These are phyloP conservation scores for Lathyrus oleraceus DNA, from an alignment of 306 rosid species.

Conservation along the genomic window DNA sequence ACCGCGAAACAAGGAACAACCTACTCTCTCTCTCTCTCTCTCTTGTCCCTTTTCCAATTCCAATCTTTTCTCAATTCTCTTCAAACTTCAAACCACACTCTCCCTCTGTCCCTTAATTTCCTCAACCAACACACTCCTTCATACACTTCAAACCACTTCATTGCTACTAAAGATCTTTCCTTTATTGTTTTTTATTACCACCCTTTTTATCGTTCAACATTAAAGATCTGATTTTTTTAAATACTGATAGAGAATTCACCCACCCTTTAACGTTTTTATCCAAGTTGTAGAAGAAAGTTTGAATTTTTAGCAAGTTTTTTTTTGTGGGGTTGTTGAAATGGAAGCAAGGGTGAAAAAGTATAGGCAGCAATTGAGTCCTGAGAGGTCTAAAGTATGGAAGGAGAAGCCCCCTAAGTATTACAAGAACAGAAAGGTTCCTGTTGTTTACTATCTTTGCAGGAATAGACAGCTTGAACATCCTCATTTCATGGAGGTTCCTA, in stretches of 20 bases:
- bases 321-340: conserved; percentile 40
- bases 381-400: conserved; percentile 88
- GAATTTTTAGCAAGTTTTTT: conserved; percentile 2
- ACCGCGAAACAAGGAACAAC: conserved; percentile 19
- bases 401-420: conserved; percentile 84
- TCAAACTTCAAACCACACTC: background rate
- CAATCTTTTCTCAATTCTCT: background rate
- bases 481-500: conserved; percentile 90
- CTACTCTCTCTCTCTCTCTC: background rate
- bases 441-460: conserved; percentile 80
- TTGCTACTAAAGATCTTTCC: background rate
- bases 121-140: background rate
- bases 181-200: background rate
- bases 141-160: background rate
- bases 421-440: conserved; percentile 77
- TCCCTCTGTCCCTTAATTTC: background rate
- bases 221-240: background rate
- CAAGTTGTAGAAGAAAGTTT: background rate
- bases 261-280: background rate
- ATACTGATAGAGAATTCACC: background rate
- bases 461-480: conserved; percentile 93
- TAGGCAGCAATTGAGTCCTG: conserved; percentile 81
- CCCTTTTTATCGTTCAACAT: background rate
- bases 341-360: conserved; percentile 72
- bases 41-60: conserved; percentile 4